Evolutionary conservation across 2,329 filamentous ascomycete genomes (phyloP).

Genomic region (Eurotiales sp.): DNA sequence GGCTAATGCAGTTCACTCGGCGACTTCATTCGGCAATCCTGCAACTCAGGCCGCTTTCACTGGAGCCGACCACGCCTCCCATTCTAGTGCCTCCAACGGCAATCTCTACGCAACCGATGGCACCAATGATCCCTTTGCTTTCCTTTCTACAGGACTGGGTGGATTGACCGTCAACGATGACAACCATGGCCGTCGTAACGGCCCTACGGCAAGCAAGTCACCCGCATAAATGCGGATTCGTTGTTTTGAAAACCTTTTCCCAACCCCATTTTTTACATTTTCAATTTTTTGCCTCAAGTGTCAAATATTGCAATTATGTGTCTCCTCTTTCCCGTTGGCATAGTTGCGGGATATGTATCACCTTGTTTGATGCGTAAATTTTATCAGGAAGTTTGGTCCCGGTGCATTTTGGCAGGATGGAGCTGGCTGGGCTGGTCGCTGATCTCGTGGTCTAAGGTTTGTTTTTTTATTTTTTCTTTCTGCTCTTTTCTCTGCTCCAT

Average conservation of each 20-base stretch:
- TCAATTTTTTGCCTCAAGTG: slow-evolving; percentile 12
- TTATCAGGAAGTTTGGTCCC: slow-evolving; percentile 40
- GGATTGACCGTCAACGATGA: slow-evolving; percentile 54
- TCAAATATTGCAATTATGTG: slow-evolving; percentile 35
- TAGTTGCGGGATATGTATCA: slow-evolving; percentile 33
- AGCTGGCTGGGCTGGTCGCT: slow-evolving; percentile 41
- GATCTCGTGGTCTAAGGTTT: slow-evolving; percentile 27
- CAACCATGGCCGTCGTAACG: slow-evolving; percentile 43
- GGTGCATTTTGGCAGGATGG: slow-evolving; percentile 43
- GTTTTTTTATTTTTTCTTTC: slow-evolving; percentile 4
- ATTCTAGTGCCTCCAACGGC: slow-evolving; percentile 72
- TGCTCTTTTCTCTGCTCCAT: neutral
- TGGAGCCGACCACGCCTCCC: slow-evolving; percentile 75
- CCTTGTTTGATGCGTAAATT: slow-evolving; percentile 36
- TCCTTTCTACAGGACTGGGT: slow-evolving; percentile 59
- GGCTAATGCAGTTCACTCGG: slow-evolving; percentile 72
- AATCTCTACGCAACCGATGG: slow-evolving; percentile 60
- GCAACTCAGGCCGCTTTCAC: slow-evolving; percentile 93
- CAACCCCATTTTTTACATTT: slow-evolving; percentile 17
- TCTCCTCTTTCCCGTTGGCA: slow-evolving; percentile 33
- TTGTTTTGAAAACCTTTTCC: slow-evolving; percentile 8
- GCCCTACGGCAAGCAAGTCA: slow-evolving; percentile 44
- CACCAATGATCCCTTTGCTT: slow-evolving; percentile 60
- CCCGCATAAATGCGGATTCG: slow-evolving; percentile 27
- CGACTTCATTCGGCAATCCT: slow-evolving; percentile 86